Percentiles rank a stretch among this genome's conserved stretches.
Evolutionary conservation across 345 rosid species (phyloP).

Genomic region (Luvunga scandens): DNA sequence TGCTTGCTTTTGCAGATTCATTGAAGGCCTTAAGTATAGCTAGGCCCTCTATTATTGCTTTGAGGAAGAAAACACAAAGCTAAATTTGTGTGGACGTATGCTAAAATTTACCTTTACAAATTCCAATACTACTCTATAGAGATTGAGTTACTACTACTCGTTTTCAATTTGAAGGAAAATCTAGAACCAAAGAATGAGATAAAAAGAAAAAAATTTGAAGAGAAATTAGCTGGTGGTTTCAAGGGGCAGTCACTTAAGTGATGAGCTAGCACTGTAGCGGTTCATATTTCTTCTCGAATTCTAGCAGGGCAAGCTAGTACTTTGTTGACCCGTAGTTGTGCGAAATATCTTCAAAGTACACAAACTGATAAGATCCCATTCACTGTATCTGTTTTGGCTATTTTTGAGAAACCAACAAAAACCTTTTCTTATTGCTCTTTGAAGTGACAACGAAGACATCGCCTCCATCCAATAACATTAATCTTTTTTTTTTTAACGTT

Average conservation of each 20-base stretch:
- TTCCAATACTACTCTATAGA: no score
- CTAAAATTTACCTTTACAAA: neutral
- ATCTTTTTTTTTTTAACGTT: neutral
- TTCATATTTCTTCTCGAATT: slow-evolving; percentile 8
- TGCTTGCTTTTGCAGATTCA: slow-evolving; percentile 36
- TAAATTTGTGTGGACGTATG: neutral
- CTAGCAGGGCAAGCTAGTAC: neutral
- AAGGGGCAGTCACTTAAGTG: slow-evolving; percentile 19
- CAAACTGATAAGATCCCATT: slow-evolving; percentile 17
- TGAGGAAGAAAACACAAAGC: neutral
- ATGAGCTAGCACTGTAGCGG: neutral
- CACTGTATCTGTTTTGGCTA: slow-evolving; percentile 36
- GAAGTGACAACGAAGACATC: slow-evolving; percentile 20
- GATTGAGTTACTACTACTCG: no score
- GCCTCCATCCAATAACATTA: neutral
- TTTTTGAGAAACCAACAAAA: slow-evolving; percentile 44
- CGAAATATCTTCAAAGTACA: slow-evolving; percentile 30
- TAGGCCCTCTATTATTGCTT: slow-evolving; percentile 30
- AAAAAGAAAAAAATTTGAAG: neutral
- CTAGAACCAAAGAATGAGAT: no score
- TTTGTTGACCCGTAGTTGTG: slow-evolving; percentile 22
- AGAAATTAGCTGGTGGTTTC: neutral
- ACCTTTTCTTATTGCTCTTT: slow-evolving; percentile 3
- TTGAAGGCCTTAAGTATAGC: slow-evolving; percentile 39
- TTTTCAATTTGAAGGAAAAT: no score